phyloP scores from a whole-genome alignment of 2,329 filamentous ascomycete genomes.

The Pseudocercospora eumusae region DNA sequence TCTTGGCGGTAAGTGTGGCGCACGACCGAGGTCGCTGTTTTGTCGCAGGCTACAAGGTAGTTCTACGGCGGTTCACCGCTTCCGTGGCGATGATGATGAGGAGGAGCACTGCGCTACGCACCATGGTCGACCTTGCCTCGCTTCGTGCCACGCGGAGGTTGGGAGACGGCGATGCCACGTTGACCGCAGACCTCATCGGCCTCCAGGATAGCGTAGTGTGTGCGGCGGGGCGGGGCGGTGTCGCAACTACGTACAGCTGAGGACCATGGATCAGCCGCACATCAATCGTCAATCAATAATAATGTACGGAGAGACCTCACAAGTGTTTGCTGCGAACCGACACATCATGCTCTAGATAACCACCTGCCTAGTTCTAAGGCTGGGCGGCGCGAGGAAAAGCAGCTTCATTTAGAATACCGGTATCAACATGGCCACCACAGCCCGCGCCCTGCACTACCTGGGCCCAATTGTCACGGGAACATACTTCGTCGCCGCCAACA shows the following conservation, averaged over 20 bases:
- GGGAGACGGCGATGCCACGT: neutral
- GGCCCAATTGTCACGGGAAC: constrained; percentile 30
- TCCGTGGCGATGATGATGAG: neutral
- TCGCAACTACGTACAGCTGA: constrained; percentile 7
- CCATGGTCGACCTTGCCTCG: constrained; percentile 6
- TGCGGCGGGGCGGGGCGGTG: no score
- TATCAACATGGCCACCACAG: constrained; percentile 8
- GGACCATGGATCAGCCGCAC: constrained; percentile 10
- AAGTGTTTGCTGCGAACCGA: no score
- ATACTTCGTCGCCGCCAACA: constrained; percentile 35
- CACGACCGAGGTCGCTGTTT: neutral
- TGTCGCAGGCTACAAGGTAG: neutral
- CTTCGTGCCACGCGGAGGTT: neutral
- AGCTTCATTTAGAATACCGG: no score
- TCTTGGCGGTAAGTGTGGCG: neutral
- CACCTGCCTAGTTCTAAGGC: no score
- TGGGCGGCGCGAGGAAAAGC: neutral
- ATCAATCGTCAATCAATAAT: no score
- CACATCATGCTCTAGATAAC: no score
- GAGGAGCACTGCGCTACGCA: constrained; percentile 7
- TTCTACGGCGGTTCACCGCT: constrained; percentile 7
- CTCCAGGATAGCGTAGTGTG: no score
- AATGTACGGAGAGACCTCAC: no score
- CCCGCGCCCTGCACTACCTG: constrained; percentile 32
- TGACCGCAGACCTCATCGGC: neutral